phyloP scores from a whole-genome alignment of 139 green algal species.

The Chlorella sp. region DNA sequence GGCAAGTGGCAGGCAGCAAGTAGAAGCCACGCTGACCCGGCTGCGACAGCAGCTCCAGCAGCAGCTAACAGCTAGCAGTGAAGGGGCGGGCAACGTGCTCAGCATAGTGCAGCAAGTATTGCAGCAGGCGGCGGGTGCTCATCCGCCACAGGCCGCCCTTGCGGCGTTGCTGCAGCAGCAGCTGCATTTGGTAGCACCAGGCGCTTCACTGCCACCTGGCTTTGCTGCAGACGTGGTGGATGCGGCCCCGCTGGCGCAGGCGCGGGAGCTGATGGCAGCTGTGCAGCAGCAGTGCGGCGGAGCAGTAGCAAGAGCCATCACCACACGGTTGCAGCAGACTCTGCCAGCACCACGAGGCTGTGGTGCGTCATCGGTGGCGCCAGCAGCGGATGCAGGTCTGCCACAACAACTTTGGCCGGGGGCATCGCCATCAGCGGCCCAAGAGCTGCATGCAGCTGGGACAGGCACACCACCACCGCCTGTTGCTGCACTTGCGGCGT shows the following conservation, averaged over 20 bases:
- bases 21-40: background rate
- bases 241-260: background rate
- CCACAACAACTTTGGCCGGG: background rate
- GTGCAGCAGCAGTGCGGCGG: constrained; percentile 12
- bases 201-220: background rate
- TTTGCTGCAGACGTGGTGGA: background rate
- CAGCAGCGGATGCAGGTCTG: background rate
- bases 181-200: background rate
- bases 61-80: background rate
- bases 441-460: background rate
- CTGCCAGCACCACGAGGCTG: background rate
- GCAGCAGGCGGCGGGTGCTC: background rate
- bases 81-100: background rate
- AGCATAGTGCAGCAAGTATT: background rate
- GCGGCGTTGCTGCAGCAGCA: constrained; percentile 2
- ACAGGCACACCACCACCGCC: background rate
- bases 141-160: background rate
- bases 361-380: too few species aligned
- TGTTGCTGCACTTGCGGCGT: constrained; percentile 7
- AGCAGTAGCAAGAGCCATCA: background rate
- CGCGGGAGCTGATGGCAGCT: background rate
- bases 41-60: constrained; percentile 9
- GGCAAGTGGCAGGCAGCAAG: background rate
- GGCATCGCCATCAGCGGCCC: background rate
- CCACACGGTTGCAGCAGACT: background rate